Conservation (phyloP, 2,329 filamentous ascomycete species). For the Hirsutella thompsonii region DNA sequence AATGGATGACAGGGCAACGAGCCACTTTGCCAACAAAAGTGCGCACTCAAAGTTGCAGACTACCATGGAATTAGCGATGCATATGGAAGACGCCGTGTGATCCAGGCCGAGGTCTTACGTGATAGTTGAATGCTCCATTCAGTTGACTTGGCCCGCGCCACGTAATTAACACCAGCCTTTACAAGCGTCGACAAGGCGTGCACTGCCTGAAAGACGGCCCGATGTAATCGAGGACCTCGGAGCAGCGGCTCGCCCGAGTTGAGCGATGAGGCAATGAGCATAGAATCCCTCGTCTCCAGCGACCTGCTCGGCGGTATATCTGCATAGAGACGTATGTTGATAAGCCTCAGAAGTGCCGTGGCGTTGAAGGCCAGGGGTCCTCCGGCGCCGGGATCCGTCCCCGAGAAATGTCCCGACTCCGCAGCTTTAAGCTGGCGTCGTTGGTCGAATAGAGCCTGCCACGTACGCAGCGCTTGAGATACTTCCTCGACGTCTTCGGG, state of each 20-base stretch:
- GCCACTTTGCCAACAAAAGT: conserved; percentile 47
- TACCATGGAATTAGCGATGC: conserved; percentile 1
- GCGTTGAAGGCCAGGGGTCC: conserved; percentile 56
- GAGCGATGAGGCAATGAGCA: conserved; percentile 47
- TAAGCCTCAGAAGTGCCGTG: conserved; percentile 44
- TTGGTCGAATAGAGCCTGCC: conserved; percentile 46
- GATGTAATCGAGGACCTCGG: conserved; percentile 45
- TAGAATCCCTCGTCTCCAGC: conserved; percentile 52
- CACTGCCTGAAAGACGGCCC: conserved; percentile 54
- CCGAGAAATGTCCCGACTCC: conserved; percentile 31
- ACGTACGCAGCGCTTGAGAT: conserved; percentile 39
- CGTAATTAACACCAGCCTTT: conserved; percentile 49
- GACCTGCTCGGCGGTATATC: conserved; percentile 50
- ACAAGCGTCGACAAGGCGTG: conserved; percentile 57
- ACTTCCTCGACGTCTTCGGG: conserved; percentile 44
- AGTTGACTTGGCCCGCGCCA: conserved; percentile 45
- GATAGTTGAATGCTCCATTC: conserved; percentile 54
- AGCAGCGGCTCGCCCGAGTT: conserved; percentile 43
- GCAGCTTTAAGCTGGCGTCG: conserved; percentile 36
- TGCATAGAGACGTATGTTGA: conserved; percentile 53
- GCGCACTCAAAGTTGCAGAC: conserved; percentile 52
- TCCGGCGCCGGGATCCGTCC: conserved; percentile 37
- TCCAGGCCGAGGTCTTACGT: conserved; percentile 24
- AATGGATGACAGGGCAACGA: conserved; percentile 41
- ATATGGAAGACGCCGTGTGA: neutral